phyloP scores from a whole-genome alignment of 768 basidiomycete species.

The Candolleomyces eurysporus region DNA sequence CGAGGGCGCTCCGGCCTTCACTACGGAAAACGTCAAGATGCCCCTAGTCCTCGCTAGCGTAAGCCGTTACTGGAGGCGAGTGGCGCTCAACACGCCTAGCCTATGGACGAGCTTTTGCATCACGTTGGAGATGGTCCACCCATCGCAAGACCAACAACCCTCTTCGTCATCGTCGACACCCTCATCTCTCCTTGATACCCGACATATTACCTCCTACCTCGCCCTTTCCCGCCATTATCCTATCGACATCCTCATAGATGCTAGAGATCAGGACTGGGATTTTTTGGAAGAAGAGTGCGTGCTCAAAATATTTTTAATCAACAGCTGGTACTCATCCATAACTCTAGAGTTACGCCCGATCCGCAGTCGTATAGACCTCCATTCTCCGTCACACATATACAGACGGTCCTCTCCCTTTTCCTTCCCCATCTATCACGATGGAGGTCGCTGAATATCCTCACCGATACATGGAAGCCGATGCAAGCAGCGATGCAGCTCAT shows the following conservation, averaged over 20 bases:
- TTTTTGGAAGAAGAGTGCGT: slow-evolving; percentile 50
- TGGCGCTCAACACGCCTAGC: slow-evolving; percentile 46
- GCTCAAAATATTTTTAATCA: neutral
- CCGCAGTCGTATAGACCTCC: slow-evolving; percentile 28
- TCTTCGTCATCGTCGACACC: neutral
- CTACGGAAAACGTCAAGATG: slow-evolving; percentile 37
- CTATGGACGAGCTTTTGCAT: slow-evolving; percentile 59
- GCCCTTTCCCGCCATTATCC: slow-evolving; percentile 46
- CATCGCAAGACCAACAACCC: slow-evolving; percentile 8
- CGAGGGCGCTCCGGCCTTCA: slow-evolving; percentile 29
- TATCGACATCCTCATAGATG: slow-evolving; percentile 57
- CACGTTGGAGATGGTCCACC: slow-evolving; percentile 35
- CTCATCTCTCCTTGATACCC: slow-evolving; percentile 27
- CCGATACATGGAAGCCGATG: slow-evolving; percentile 61
- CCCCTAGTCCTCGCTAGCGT: slow-evolving; percentile 50
- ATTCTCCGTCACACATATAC: slow-evolving; percentile 46
- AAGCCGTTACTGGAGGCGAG: slow-evolving; percentile 48
- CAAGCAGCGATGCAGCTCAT: slow-evolving; percentile 46
- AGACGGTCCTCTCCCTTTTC: slow-evolving; percentile 42
- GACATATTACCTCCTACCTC: slow-evolving; percentile 40
- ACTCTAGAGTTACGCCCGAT: slow-evolving; percentile 6
- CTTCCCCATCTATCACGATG: slow-evolving; percentile 51
- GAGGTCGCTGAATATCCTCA: slow-evolving; percentile 51
- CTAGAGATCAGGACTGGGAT: slow-evolving; percentile 58
- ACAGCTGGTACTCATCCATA: neutral